Evolutionary conservation across 805 yeast species (phyloP).

Genomic region (Metschnikowia anglica): DNA sequence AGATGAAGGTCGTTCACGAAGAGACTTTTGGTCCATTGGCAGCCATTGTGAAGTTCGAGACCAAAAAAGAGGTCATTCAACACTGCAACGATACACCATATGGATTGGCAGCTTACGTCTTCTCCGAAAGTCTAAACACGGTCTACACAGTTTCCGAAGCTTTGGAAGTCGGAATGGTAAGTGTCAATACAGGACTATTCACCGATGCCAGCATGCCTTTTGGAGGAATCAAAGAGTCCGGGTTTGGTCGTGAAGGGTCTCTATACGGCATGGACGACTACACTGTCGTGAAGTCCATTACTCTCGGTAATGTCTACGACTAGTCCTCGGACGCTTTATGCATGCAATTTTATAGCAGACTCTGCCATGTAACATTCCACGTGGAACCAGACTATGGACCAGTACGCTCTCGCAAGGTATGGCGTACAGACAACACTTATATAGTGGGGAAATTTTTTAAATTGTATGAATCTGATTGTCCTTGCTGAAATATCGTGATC

Average conservation of each 20-base stretch:
- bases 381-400: no score
- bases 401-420: no score
- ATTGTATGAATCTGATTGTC: no score
- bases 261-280: slow-evolving; percentile 62
- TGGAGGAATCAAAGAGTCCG: slow-evolving; percentile 65
- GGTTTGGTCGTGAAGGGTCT: slow-evolving; percentile 71
- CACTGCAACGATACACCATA: slow-evolving; percentile 54
- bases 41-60: slow-evolving; percentile 54
- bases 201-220: slow-evolving; percentile 57
- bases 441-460: no score
- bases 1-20: slow-evolving; percentile 50
- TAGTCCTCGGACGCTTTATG: background rate
- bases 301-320: slow-evolving; percentile 43
- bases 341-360: background rate
- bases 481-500: no score
- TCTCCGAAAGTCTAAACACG: slow-evolving; percentile 51
- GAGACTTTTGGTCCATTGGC: slow-evolving; percentile 70
- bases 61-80: slow-evolving; percentile 50
- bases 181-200: slow-evolving; percentile 58
- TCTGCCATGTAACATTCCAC: no score
- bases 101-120: slow-evolving; percentile 62
- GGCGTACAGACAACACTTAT: no score
- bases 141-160: slow-evolving; percentile 53
- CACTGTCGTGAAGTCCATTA: slow-evolving; percentile 50
- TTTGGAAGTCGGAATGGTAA: slow-evolving; percentile 64